These are phyloP conservation scores for Scutellaria baicalensis DNA, from an alignment of 257 asterid species.

Conservation along the genomic window DNA sequence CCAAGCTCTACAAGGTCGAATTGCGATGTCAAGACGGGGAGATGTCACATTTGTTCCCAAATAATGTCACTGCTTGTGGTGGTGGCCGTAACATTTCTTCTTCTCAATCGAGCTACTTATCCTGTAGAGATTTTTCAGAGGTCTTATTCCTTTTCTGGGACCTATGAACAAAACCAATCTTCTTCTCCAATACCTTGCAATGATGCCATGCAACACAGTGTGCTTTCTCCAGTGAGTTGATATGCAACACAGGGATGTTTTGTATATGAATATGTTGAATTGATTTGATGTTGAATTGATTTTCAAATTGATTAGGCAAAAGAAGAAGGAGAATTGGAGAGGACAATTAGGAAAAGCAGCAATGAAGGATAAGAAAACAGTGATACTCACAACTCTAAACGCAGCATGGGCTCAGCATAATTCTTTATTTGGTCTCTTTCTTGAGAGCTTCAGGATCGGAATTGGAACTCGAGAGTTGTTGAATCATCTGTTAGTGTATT, in stretches of 20 bases:
- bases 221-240: neutral
- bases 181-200: too few relatives aligned
- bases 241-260: too few relatives aligned
- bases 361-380: constrained; percentile 30
- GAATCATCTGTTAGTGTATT: too few relatives aligned
- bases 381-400: too few relatives aligned
- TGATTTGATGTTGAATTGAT: neutral
- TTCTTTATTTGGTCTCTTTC: too few relatives aligned
- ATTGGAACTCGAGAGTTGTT: too few relatives aligned
- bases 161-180: neutral
- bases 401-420: too few relatives aligned
- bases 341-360: constrained; percentile 28
- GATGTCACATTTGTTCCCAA: too few relatives aligned
- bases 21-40: too few relatives aligned
- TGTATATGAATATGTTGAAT: too few relatives aligned
- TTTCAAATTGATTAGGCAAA: neutral
- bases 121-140: neutral
- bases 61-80: constrained; percentile 2
- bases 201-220: neutral
- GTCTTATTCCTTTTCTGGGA: neutral
- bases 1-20: too few relatives aligned
- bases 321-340: constrained; percentile 15
- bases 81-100: constrained; percentile 10
- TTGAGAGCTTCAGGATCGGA: too few relatives aligned
- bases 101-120: constrained; percentile 15